Conservation (phyloP, 73 alveolate species). For the Tetrahymena elliotti region DNA sequence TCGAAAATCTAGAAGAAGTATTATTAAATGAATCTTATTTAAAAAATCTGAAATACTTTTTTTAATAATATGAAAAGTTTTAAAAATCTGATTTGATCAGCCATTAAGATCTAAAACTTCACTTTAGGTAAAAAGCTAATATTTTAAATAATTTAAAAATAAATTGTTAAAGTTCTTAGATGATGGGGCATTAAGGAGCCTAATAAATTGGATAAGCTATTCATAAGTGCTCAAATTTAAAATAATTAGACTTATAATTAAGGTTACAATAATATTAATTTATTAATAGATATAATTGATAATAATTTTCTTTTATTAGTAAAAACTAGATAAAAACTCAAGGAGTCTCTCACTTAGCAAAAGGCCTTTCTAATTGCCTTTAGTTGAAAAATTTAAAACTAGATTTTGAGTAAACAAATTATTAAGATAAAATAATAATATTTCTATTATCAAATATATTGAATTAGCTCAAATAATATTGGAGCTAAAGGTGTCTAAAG, state of each 20-base stretch:
- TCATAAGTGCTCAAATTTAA: neutral
- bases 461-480: neutral
- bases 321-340: neutral
- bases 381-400: neutral
- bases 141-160: too few relatives aligned
- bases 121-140: neutral
- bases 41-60: too few relatives aligned
- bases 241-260: neutral
- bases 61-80: neutral
- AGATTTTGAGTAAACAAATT: neutral
- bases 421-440: too few relatives aligned
- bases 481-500: neutral
- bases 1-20: neutral
- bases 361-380: neutral
- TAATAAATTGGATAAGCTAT: neutral
- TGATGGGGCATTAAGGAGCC: neutral
- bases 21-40: neutral
- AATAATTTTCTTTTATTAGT: too few relatives aligned
- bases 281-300: too few relatives aligned
- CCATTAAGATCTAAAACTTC: neutral
- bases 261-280: neutral
- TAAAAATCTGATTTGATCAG: neutral
- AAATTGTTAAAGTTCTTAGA: neutral
- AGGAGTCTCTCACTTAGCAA: neutral
- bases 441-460: too few relatives aligned